Conservation (phyloP, 2,329 filamentous ascomycete genomes). For the Cercospora sp. region DNA sequence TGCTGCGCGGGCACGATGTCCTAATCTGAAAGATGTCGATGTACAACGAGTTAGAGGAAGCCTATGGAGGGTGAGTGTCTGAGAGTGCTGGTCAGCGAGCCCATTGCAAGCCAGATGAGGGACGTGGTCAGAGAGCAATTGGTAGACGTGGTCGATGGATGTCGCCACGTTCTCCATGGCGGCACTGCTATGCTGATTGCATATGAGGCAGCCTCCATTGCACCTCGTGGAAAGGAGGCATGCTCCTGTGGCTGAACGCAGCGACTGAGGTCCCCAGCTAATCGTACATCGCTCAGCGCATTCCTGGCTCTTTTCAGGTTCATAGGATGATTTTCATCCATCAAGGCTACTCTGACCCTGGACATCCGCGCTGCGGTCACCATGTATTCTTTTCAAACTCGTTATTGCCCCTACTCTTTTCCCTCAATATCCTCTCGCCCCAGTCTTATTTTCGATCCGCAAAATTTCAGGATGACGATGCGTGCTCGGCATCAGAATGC, state of each 20-base stretch:
- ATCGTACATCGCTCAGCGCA: neutral
- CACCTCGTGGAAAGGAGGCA: neutral
- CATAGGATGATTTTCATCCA: too few species aligned
- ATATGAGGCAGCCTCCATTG: neutral
- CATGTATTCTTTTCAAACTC: neutral
- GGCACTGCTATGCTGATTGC: neutral
- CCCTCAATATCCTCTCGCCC: neutral
- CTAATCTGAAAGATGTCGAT: too few species aligned
- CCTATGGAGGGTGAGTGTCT: too few species aligned
- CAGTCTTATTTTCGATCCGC: conserved; percentile 14
- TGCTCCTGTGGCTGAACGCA: neutral
- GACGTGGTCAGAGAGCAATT: neutral
- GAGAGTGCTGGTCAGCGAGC: too few species aligned
- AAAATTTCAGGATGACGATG: conserved; percentile 86
- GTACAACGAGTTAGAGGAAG: too few species aligned
- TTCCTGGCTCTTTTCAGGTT: too few species aligned
- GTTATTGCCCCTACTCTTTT: neutral
- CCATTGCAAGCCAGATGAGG: neutral
- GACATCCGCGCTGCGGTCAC: neutral
- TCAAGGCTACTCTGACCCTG: neutral
- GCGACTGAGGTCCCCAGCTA: neutral
- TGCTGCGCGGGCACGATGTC: too few species aligned
- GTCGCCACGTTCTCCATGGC: neutral
- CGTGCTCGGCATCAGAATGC: conserved; percentile 80
- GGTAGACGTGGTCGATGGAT: neutral